Conservation (phyloP, 1,284 basidiomycete genomes). For the Pascua sp. region DNA sequence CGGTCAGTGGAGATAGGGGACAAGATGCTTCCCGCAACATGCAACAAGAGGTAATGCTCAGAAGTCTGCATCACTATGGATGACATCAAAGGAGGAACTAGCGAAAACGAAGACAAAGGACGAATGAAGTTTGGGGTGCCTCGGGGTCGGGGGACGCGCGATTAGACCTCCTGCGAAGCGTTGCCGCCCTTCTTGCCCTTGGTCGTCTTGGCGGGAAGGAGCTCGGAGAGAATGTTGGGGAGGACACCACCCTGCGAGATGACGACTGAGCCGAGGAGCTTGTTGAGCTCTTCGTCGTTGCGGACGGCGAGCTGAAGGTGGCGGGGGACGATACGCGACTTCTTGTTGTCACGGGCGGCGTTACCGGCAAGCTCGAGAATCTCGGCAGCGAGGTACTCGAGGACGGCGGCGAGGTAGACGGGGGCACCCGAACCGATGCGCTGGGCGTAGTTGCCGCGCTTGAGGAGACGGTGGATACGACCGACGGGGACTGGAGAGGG, state of each 20-base stretch:
- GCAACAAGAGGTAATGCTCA: not conserved
- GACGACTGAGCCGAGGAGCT: constrained; percentile 67
- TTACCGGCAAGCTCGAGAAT: constrained; percentile 84
- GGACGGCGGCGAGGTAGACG: constrained; percentile 76
- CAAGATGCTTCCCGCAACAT: not conserved
- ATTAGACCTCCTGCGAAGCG: constrained; percentile 45
- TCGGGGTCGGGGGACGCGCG: not conserved
- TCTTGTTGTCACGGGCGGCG: constrained; percentile 58
- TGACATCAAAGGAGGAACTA: constrained; percentile 29
- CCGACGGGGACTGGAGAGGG: constrained; percentile 65
- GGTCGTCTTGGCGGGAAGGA: constrained; percentile 63
- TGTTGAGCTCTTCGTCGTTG: constrained; percentile 69
- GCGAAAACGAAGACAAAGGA: constrained; percentile 31
- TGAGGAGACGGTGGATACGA: constrained; percentile 81
- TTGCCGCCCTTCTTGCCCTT: constrained; percentile 35
- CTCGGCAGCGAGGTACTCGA: constrained; percentile 70
- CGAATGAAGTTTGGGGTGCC: not conserved
- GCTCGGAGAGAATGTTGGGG: constrained; percentile 64
- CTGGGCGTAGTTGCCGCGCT: constrained; percentile 82
- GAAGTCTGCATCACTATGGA: constrained; percentile 24
- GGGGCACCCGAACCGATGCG: constrained; percentile 53
- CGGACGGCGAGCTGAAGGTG: constrained; percentile 86
- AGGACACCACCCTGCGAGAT: constrained; percentile 91
- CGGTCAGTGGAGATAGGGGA: not conserved
- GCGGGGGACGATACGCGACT: constrained; percentile 87